Conservation (phyloP, 1,284 basidiomycete genomes). For the Leccinum holopus region DNA sequence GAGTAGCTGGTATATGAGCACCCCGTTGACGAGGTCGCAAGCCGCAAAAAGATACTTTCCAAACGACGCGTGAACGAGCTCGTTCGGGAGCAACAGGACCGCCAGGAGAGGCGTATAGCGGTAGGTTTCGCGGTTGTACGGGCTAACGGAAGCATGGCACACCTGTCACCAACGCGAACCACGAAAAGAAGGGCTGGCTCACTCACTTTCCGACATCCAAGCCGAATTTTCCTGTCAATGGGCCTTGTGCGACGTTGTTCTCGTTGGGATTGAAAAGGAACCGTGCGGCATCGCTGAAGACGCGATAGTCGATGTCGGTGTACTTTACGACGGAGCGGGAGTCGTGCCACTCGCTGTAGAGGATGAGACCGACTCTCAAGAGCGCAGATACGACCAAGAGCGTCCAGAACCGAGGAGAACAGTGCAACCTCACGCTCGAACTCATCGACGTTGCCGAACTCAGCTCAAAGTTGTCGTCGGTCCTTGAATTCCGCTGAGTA, state of each 20-base stretch:
- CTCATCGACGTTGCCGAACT: constrained; percentile 10
- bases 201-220: constrained; percentile 69
- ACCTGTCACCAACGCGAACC: constrained; percentile 9
- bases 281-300: constrained; percentile 88
- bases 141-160: constrained; percentile 49
- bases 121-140: constrained; percentile 92
- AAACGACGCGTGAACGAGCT: constrained; percentile 74
- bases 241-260: constrained; percentile 59
- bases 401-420: constrained; percentile 48
- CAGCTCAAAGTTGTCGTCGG: not conserved
- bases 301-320: constrained; percentile 96
- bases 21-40: constrained; percentile 83
- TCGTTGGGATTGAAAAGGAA: constrained; percentile 57
- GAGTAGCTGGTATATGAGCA: constrained; percentile 73
- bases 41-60: constrained; percentile 89
- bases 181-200: not conserved
- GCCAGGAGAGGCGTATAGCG: constrained; percentile 96
- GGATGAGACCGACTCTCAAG: constrained; percentile 69
- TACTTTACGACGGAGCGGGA: constrained; percentile 84
- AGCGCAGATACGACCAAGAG: constrained; percentile 54
- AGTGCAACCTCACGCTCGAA: constrained; percentile 2
- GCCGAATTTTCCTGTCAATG: constrained; percentile 40
- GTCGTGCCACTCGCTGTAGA: constrained; percentile 90
- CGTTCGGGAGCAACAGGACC: constrained; percentile 78
- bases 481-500: not conserved